Percentiles rank a stretch among this genome's conserved stretches.
Conservation (phyloP, 2,329 filamentous ascomycete species). For the Trichothecium roseum region DNA sequence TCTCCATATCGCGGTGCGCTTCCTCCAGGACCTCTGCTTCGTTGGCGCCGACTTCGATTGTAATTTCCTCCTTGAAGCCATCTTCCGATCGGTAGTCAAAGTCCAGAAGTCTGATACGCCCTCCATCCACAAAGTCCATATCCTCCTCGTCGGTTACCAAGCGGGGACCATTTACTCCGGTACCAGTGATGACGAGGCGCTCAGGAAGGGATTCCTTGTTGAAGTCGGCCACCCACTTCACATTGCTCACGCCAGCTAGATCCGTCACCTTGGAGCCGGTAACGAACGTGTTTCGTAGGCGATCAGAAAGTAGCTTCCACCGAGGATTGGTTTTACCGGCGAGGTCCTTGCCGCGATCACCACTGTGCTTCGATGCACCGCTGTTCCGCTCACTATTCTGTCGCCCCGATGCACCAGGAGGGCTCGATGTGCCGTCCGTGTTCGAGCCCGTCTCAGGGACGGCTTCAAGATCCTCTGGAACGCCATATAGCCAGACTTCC, state of each 20-base stretch:
- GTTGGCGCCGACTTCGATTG: constrained; percentile 63
- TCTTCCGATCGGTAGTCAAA: constrained; percentile 54
- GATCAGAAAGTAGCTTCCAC: constrained; percentile 61
- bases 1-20: constrained; percentile 62
- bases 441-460: constrained; percentile 31
- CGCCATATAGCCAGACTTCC: constrained; percentile 69
- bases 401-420: constrained; percentile 14
- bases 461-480: constrained; percentile 63
- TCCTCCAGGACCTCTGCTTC: constrained; percentile 63
- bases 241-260: constrained; percentile 53
- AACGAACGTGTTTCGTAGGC: constrained; percentile 59
- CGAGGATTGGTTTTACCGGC: constrained; percentile 40
- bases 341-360: constrained; percentile 16
- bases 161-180: constrained; percentile 52
- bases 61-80: constrained; percentile 46
- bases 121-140: constrained; percentile 68
- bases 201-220: constrained; percentile 37
- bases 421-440: constrained; percentile 5
- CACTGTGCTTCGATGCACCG: constrained; percentile 17
- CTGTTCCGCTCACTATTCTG: constrained; percentile 18
- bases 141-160: constrained; percentile 57
- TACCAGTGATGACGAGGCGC: constrained; percentile 59
- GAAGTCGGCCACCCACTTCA: constrained; percentile 60
- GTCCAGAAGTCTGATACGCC: constrained; percentile 61
- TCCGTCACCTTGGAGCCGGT: constrained; percentile 55